Base-by-base conservation (phyloP, 2,329 filamentous ascomycete genomes). In the Cercospora sesami region DNA sequence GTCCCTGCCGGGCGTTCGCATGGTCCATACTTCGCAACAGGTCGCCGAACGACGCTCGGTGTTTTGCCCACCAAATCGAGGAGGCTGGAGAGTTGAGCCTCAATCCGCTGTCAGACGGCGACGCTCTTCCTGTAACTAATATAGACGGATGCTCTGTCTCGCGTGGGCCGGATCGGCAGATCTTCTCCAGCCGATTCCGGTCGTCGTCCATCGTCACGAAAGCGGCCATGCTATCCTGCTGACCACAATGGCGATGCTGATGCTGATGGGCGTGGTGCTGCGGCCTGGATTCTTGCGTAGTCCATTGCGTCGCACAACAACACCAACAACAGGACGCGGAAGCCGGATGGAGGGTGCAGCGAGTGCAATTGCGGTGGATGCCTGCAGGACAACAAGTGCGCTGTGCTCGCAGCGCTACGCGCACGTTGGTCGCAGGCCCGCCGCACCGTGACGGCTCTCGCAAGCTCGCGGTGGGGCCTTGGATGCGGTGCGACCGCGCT, bases 401-500 rank as follows among this genome's bases (percentile, higher is more conserved):
- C 53, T 57, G 53, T 57, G 28, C 53, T 9, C 59, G 18, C 59
- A 7, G 21, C 28, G 57, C 57, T 39, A 14, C 30, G n/a, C 33
- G 57, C 57, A 21, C 30, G 57, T 36, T 60, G 57, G 57, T 60
- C 30, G 30, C 1, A 42, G 36, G 36, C 36, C 16, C 36, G 36
- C 36, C 36, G n/a, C 36, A n/a, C 6, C 36, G 14, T 39, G 33
- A 10, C 31, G 5, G 59, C 59, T 12, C 28, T 33, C 33, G 57
- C 30, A 36, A 31, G 16, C 48, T 58, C 9, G 28, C 31, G 18
- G 62, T 58, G 62, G 62, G 48, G 30, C 62, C 4, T 30, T 12
- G 36, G 16, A 42, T 48, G 62, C 62, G 1, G 62, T 64, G 62
- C 51, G 31, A 64, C 48, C 36, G 36, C 23, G 60, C 62, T 64